These are phyloP conservation scores for Phytophthora pinifolia DNA, from an alignment of 352 stramenopile genomes.

Conservation along the genomic window DNA sequence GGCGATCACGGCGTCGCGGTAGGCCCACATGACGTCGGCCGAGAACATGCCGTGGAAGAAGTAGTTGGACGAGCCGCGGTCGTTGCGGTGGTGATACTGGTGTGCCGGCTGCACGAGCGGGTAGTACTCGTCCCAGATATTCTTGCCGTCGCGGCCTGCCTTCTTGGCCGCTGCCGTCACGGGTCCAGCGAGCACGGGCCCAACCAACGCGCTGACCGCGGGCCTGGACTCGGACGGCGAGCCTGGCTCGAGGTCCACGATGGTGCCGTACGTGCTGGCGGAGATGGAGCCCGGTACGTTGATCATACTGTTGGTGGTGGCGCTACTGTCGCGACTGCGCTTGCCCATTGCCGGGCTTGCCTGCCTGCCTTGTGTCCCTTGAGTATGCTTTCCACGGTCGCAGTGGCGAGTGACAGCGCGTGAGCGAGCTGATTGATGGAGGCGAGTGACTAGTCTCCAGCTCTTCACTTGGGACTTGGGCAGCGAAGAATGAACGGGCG, in stretches of 20 bases:
- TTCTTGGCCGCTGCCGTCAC: conserved; percentile 18
- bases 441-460: background rate
- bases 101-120: conserved; percentile 82
- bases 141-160: conserved; percentile 35
- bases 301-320: conserved; percentile 29
- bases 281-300: conserved; percentile 15
- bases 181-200: conserved; percentile 18
- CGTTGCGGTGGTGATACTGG: conserved; percentile 78
- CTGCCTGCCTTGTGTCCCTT: background rate
- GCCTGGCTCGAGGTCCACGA: conserved; percentile 33
- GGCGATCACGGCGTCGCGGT: conserved; percentile 79
- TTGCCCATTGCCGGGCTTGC: conserved; percentile 32
- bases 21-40: conserved; percentile 84
- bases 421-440: conserved; percentile 18
- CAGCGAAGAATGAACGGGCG: conserved; percentile 8
- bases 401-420: conserved; percentile 2
- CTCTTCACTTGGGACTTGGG: background rate
- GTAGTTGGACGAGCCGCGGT: conserved; percentile 73
- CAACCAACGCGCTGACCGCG: conserved; percentile 27
- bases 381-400: background rate
- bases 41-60: conserved; percentile 90
- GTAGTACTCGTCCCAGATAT: conserved; percentile 90
- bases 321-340: conserved; percentile 34
- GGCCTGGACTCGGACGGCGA: conserved; percentile 10
- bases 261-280: conserved; percentile 38